Conservation (phyloP, 2,329 filamentous ascomycete genomes). For the Ophiostoma ips region DNA sequence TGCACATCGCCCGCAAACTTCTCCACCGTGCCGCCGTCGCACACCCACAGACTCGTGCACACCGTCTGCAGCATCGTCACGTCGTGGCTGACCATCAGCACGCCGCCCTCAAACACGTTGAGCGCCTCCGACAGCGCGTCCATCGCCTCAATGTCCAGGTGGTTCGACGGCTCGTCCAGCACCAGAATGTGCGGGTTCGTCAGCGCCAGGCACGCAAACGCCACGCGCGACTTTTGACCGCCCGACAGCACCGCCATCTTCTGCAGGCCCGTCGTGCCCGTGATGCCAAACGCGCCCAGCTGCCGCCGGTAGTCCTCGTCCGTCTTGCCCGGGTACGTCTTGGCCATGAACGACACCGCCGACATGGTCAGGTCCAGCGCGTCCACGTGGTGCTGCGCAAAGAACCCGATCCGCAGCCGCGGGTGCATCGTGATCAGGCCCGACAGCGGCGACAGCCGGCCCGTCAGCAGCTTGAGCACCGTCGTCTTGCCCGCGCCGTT, state of each 20-base stretch:
- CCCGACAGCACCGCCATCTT: conserved; percentile 91
- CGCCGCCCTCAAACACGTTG: conserved; percentile 78
- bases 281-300: conserved; percentile 78
- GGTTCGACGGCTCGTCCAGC: conserved; percentile 96
- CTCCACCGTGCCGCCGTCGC: conserved; percentile 84
- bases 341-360: conserved; percentile 93
- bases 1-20: conserved; percentile 93
- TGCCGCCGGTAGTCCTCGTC: conserved; percentile 96
- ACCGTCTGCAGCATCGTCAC: conserved; percentile 97
- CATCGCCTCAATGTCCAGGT: conserved; percentile 98
- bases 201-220: conserved; percentile 89
- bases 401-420: conserved; percentile 84
- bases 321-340: conserved; percentile 74
- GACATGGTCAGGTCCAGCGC: conserved; percentile 79
- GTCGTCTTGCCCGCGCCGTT: conserved; percentile 99
- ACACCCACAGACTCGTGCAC: conserved; percentile 91
- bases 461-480: conserved; percentile 92
- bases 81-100: conserved; percentile 98
- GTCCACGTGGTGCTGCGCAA: conserved; percentile 97
- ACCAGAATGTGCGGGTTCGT: conserved; percentile 95
- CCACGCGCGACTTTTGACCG: conserved; percentile 96
- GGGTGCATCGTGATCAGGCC: conserved; percentile 83
- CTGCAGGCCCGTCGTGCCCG: conserved; percentile 89
- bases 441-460: conserved; percentile 59
- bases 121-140: conserved; percentile 81